Evolutionary conservation across 345 rosid species (phyloP).

Genomic region (Salix arbutifolia): DNA sequence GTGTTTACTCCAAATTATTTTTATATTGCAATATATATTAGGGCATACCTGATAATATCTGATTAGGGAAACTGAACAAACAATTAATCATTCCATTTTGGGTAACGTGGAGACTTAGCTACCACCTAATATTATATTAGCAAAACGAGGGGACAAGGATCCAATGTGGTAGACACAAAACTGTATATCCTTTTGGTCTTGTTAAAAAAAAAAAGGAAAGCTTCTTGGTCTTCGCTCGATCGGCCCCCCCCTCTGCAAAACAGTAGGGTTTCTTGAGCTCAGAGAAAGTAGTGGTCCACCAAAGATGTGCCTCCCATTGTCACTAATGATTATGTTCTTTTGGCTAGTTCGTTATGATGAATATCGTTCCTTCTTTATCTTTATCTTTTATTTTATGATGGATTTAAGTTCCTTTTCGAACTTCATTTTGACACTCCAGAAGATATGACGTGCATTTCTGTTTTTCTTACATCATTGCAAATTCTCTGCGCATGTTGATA

Average conservation of each 20-base stretch:
- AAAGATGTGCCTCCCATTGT: slow-evolving; percentile 13
- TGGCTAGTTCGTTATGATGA: slow-evolving; percentile 11
- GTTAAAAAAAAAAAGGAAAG: not conserved
- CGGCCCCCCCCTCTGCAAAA: slow-evolving; percentile 9
- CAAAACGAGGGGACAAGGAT: slow-evolving; percentile 11
- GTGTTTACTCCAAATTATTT: not conserved
- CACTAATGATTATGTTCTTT: slow-evolving; percentile 22
- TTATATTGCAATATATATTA: not conserved
- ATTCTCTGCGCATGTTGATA: not conserved
- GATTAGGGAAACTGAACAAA: not conserved
- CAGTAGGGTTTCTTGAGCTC: slow-evolving; percentile 16
- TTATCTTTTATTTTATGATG: not conserved
- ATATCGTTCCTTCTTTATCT: not conserved
- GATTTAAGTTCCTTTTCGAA: not conserved
- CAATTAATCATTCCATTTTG: not conserved
- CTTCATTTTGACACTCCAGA: not conserved
- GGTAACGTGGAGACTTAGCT: not conserved
- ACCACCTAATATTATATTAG: not conserved
- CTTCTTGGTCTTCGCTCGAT: not conserved
- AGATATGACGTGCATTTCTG: not conserved
- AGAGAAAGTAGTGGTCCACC: slow-evolving; percentile 9
- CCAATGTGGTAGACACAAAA: slow-evolving; percentile 18
- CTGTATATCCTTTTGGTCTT: not conserved
- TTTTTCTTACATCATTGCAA: not conserved
- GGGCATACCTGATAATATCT: not conserved